Evolutionary conservation across 2,329 filamentous ascomycete species (phyloP), one percentile per base, ranked within the genome.

Genomic region (Lasiodiplodia gonubiensis): DNA sequence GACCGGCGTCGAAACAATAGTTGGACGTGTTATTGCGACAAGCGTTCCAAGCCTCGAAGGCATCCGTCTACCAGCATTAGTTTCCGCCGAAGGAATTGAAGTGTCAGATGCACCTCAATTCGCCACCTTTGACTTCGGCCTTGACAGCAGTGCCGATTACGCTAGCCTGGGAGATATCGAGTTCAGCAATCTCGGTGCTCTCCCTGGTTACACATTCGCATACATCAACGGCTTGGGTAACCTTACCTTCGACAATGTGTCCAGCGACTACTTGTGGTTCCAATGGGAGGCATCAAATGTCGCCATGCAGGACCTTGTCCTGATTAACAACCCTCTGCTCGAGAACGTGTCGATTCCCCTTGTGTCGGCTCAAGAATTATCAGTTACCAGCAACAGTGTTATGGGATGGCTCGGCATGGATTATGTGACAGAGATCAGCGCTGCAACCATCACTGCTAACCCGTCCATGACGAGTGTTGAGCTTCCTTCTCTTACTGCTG

Each of bases 401-500:
- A 55, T 55, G 27, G 30, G 21, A 2, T 14, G n/a, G 14, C 18
- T 55, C 18, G 27, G 35, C n/a, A 23, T 55, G 18, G 30, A 33
- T 21, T 55, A 55, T 8, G 37, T 55, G 53, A 21, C 30, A 3
- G 21, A 35, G 14, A 35, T 55, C 6, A n/a, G 27, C 7, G 33
- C 10, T 12, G 33, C 33, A 18, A 35, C 35, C 33, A 55, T 55
- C 16, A 55, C 35, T 16, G 53, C 30, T 4, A 55, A 55, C 8
- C 18, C 30, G 3, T 21, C 33, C n/a, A 35, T 55, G 53, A 37
- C 53, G 11, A 21, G 27, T 3, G 35, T 55, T 23, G 30, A n/a
- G n/a, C 27, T 55, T 12, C 53, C 53, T 23, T 55, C 30, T 35
- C 33, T 55, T 11, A 55, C 53, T n/a, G 53, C 53, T 10, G 35